Evolutionary conservation across 441 rosid species (phyloP), one percentile per base, ranked within the genome.

Genomic region (Brassica balearica): DNA sequence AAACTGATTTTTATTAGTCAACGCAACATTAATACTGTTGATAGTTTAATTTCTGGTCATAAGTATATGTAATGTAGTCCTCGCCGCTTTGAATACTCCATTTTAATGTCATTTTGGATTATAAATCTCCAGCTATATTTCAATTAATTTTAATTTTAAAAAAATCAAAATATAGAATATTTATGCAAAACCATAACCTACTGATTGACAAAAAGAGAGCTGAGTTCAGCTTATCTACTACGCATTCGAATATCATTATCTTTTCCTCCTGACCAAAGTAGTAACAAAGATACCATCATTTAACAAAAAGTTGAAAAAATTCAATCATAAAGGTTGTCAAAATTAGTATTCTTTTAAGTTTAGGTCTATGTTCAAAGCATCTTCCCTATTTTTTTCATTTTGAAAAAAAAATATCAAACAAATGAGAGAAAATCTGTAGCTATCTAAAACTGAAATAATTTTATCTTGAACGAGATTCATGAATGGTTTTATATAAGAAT

Each of bases 281-380:
- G 60, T 55, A 55, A 55, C 60, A 61, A 27, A 25, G 4, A 29
- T 61, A 61, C 10, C 38, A 61, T 23, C 32, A 23, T 23, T 25
- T 10, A 11, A 60, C 60, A 55, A 55, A 55, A 55, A 17, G 23
- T 55, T 55, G 10, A 55, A 7, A 48, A n/a, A 48, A 48, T 48
- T 14, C 60, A 17, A 55, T 55, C 4, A 55, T 17, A 55, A 55
- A 55, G 65, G 8, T 11, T 61, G 65, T 61, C 36, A 23, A 61
- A 61, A 20, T 22, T 22, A 59, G 4, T 4, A 22, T 59, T 9
- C 14, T 59, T 59, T 59, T 9, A 59, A 23, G 36, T 6, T 14
- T 27, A 62, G 66, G 38, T 61, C 65, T 25, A 61, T 61, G 66
- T 29, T 63, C 60, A 55, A 22, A 55, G 60, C 60, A 55, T 55